Evolutionary conservation across 225 moss, liverwort and hornwort genomes (phyloP).

Genomic region (Polytrichum commune): DNA sequence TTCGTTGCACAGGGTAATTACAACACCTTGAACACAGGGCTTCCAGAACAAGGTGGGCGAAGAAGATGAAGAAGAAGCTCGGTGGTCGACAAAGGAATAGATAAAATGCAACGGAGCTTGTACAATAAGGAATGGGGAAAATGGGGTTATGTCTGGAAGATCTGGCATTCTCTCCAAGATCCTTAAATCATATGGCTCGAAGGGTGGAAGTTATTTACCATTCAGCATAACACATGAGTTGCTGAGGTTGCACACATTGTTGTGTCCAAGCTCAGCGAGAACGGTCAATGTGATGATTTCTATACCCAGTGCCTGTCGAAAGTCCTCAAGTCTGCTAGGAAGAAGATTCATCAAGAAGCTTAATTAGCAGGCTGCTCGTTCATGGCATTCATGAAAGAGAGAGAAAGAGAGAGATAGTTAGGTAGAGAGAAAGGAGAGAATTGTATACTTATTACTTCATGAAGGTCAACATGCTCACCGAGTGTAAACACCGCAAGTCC

Average conservation of each 20-base stretch:
- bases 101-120: constrained; percentile 30
- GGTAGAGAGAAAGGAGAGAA: too few relatives aligned
- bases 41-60: not conserved
- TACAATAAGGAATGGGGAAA: constrained; percentile 10
- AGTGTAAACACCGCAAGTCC: too few relatives aligned
- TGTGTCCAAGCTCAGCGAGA: not conserved
- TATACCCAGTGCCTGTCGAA: not conserved
- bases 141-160: too few relatives aligned
- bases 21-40: constrained; percentile 16
- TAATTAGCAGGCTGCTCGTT: not conserved
- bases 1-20: constrained; percentile 4
- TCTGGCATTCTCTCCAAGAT: too few relatives aligned
- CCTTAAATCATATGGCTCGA: not conserved
- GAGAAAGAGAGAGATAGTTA: not conserved
- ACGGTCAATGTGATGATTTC: not conserved
- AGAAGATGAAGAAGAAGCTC: constrained; percentile 18
- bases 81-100: constrained; percentile 32
- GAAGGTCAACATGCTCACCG: too few relatives aligned
- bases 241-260: not conserved
- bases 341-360: too few relatives aligned
- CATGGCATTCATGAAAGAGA: constrained; percentile 1
- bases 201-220: not conserved
- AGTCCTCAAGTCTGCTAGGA: not conserved
- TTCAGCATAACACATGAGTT: not conserved
- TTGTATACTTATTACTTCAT: too few relatives aligned